phyloP scores from a whole-genome alignment of 441 rosid species.

The Manihot esculenta region DNA sequence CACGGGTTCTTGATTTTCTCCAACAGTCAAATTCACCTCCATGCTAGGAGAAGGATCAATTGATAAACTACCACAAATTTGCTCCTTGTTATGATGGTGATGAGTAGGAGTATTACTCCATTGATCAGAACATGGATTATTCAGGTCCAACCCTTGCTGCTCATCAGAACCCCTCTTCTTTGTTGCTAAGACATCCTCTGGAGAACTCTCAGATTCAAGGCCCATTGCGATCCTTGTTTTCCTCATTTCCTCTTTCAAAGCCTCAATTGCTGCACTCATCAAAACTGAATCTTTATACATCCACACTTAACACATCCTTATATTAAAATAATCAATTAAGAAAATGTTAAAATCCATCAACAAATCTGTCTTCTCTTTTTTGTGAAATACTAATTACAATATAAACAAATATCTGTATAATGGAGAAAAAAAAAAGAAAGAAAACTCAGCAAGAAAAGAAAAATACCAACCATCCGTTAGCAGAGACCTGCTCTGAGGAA shows the following conservation, averaged over 20 bases:
- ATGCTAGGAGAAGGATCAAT: background rate
- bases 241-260: conserved; percentile 18
- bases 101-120: background rate
- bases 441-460: background rate
- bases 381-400: too few species aligned
- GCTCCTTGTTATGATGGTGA: background rate
- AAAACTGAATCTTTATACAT: background rate
- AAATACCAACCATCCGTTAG: background rate
- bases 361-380: background rate
- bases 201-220: background rate
- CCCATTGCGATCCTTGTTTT: conserved; percentile 13
- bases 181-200: background rate
- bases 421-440: background rate
- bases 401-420: too few species aligned
- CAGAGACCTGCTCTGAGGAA: conserved; percentile 4
- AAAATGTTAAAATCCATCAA: background rate
- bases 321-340: background rate
- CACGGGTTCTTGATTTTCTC: background rate
- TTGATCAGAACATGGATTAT: background rate
- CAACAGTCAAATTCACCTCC: conserved; percentile 1
- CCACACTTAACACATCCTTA: too few species aligned
- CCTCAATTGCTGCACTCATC: conserved; percentile 3
- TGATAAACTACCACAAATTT: background rate
- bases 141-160: background rate
- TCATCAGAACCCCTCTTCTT: background rate